Evolutionary conservation across 2,329 filamentous ascomycete genomes (phyloP), one percentile per base, ranked within the genome.

Genomic region (Lasiodiplodia sp.): DNA sequence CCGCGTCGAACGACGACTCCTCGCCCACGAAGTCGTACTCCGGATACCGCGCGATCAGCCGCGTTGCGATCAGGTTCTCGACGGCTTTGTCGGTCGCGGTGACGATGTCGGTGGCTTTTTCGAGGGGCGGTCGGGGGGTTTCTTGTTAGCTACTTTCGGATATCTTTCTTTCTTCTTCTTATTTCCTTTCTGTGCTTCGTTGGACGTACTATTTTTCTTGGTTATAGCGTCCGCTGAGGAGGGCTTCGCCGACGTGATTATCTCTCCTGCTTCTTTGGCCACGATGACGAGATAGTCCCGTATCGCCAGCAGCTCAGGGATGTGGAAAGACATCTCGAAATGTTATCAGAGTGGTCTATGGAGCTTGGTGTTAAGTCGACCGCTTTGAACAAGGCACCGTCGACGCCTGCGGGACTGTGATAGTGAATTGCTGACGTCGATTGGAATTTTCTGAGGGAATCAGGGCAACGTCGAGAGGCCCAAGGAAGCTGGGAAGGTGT

Each of bases 1-100:
- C 4, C 11, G 62, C 16, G 28, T 52, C 25, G 31, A 52, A 65
- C 25, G 28, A 34, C 28, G 28, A 51, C n/a, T 65, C 62, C 23
- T 65, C 62, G 21, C 62, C 62, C 12, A 65, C 18, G 64, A 67
- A 67, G 23, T 49, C 64, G 62, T 53, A 65, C 12, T 53, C 31
- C 1, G 62, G 62, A 49, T 65, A 65, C 11, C 12, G 16, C 11
- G 62, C 51, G 47, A 53, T 65, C n/a, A 65, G 62, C 31, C 62
- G 62, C 34, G 47, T 55, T 21, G 47, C 47, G 31, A 65, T 28
- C 3, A 53, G 62, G 47, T 52, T 65, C 10, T 65, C 62, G 62
- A 53, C 62, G 11, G 62, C 62, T 16, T 53, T 52, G 62, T 65
- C 62, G 49, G 62, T 65, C 4, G n/a, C 62, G 62, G 49, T 65